Conservation (phyloP, 257 asterid genomes). For the Pogostemon cablin region DNA sequence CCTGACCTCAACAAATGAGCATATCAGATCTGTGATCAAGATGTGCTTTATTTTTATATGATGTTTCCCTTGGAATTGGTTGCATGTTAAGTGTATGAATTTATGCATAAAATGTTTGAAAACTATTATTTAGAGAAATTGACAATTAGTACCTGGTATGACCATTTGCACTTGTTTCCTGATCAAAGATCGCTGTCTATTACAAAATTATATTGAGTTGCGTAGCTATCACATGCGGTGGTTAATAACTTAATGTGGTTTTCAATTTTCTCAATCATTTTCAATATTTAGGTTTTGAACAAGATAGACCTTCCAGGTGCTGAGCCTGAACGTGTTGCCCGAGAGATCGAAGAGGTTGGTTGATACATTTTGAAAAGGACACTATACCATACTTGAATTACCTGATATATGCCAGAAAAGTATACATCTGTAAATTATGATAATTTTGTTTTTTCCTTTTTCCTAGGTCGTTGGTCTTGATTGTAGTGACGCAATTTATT, state of each 20-base stretch:
- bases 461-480: constrained; percentile 88
- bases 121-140: constrained; percentile 8
- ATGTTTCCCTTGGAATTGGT: neutral
- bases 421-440: neutral
- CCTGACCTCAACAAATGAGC: neutral
- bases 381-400: neutral
- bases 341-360: constrained; percentile 98
- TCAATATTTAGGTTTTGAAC: constrained; percentile 80
- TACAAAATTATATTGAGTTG: constrained; percentile 15
- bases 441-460: constrained; percentile 33
- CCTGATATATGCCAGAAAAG: constrained; percentile 20
- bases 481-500: constrained; percentile 82
- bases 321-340: constrained; percentile 84
- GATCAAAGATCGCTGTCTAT: constrained; percentile 5
- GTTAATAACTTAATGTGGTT: constrained; percentile 25
- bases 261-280: constrained; percentile 19
- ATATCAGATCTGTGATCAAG: neutral
- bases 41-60: constrained; percentile 4
- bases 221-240: neutral
- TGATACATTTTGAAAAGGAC: constrained; percentile 20
- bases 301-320: constrained; percentile 99
- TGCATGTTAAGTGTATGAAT: neutral
- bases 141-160: constrained; percentile 5
- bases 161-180: constrained; percentile 13
- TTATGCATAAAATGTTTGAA: neutral